A percentile compares a stretch with the other conserved stretches of the same genome.
phyloP scores from a whole-genome alignment of 2,329 filamentous ascomycete species.

The Hypoxylon sp. region DNA sequence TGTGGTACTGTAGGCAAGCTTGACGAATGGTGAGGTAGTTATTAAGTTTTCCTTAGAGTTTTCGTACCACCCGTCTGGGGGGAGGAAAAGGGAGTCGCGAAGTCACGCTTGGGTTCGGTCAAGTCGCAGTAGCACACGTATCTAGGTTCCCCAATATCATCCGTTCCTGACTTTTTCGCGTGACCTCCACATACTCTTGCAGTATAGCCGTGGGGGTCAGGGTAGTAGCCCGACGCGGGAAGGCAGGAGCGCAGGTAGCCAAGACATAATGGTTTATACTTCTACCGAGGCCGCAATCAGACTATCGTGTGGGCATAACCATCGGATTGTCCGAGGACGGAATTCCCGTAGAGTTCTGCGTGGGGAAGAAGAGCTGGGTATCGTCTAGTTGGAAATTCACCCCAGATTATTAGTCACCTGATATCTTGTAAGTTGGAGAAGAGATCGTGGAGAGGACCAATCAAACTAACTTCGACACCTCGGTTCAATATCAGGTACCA shows the following conservation, averaged over 20 bases:
- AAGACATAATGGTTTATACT: slow-evolving; percentile 22
- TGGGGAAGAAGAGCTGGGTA: slow-evolving; percentile 17
- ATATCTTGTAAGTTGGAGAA: slow-evolving; percentile 9
- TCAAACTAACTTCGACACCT: slow-evolving; percentile 3
- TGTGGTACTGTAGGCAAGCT: not conserved
- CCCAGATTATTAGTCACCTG: slow-evolving; percentile 16
- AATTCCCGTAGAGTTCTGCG: slow-evolving; percentile 18
- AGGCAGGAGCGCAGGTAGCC: slow-evolving; percentile 24
- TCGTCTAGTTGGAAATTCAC: not conserved
- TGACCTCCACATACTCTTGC: slow-evolving; percentile 27
- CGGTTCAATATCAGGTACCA: slow-evolving; percentile 4
- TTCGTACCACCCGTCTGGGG: not conserved
- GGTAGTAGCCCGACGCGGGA: slow-evolving; percentile 27
- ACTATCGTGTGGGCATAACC: not conserved
- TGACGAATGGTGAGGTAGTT: slow-evolving; percentile 11
- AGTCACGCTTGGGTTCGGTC: slow-evolving; percentile 14
- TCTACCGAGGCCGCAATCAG: slow-evolving; percentile 17
- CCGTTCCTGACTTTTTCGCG: slow-evolving; percentile 27
- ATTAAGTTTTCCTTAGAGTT: slow-evolving; percentile 15
- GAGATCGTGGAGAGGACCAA: slow-evolving; percentile 16
- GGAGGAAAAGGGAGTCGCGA: slow-evolving; percentile 8
- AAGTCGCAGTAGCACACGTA: slow-evolving; percentile 10
- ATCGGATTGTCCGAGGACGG: slow-evolving; percentile 24
- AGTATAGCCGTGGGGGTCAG: slow-evolving; percentile 37
- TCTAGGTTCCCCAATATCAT: slow-evolving; percentile 20